Percentiles rank a stretch among this genome's conserved stretches.
These are phyloP conservation scores for Cyclocybe aegerita DNA, from an alignment of 768 basidiomycete species.

Conservation along the genomic window DNA sequence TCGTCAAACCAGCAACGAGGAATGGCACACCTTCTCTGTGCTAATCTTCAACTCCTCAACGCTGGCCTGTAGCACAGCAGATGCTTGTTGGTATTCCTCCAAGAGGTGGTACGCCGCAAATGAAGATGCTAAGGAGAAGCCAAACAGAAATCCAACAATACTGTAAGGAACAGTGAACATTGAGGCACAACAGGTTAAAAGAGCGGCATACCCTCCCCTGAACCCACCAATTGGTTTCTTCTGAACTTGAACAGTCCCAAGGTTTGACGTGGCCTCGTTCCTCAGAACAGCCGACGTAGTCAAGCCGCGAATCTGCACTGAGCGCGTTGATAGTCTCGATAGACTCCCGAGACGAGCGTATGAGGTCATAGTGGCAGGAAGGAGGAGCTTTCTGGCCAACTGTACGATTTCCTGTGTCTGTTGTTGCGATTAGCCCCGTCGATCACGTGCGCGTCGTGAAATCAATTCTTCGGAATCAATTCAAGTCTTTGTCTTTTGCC, in stretches of 20 bases:
- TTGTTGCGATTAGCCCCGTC: background rate
- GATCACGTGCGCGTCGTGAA: no score
- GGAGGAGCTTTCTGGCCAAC: background rate
- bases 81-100: constrained; percentile 89
- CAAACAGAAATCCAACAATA: constrained; percentile 83
- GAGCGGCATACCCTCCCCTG: constrained; percentile 53
- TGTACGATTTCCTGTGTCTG: background rate
- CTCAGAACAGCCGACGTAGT: constrained; percentile 42
- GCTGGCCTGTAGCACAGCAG: constrained; percentile 83
- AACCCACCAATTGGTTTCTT: constrained; percentile 79
- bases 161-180: constrained; percentile 33
- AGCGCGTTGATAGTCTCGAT: constrained; percentile 5
- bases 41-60: constrained; percentile 84
- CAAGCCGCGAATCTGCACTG: constrained; percentile 31
- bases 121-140: constrained; percentile 87
- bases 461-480: no score
- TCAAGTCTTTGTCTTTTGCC: no score
- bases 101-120: constrained; percentile 85
- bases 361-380: constrained; percentile 10
- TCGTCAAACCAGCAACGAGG: background rate
- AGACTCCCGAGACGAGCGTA: constrained; percentile 11
- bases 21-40: constrained; percentile 65
- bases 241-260: constrained; percentile 53
- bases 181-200: constrained; percentile 2
- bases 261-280: constrained; percentile 46